These are phyloP conservation scores for Xylaria sp. DNA, from an alignment of 2,329 filamentous ascomycete species.

Conservation along the genomic window DNA sequence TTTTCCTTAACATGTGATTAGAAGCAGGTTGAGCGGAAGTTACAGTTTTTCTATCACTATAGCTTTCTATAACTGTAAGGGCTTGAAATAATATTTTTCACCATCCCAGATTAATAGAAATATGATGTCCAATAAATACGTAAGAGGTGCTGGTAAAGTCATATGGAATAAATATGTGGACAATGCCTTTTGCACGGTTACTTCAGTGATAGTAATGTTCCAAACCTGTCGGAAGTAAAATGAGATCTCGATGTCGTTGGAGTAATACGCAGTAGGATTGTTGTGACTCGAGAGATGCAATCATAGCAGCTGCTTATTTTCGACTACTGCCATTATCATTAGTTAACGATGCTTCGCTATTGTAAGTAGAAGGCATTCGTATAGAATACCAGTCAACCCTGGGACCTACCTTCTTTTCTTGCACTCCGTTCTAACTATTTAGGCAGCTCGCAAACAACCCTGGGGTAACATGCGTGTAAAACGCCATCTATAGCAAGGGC, in stretches of 20 bases:
- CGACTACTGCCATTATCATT: background rate
- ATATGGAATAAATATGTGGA: background rate
- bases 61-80: too few species aligned
- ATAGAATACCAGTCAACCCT: background rate
- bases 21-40: background rate
- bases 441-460: background rate
- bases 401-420: background rate
- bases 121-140: background rate
- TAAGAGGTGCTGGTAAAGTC: background rate
- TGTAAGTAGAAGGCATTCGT: background rate
- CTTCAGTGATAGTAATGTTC: background rate
- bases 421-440: background rate
- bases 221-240: background rate
- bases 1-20: background rate
- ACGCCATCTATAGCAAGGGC: background rate
- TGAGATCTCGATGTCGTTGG: background rate
- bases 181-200: background rate
- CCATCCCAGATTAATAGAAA: background rate
- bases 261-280: background rate
- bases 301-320: background rate
- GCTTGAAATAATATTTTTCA: background rate
- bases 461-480: background rate
- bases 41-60: background rate
- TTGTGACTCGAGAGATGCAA: background rate
- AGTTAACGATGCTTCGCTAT: background rate